Percentiles rank a stretch among this genome's conserved stretches.
Conservation (phyloP, 331 rosid genomes). For the Spiraea crenata region DNA sequence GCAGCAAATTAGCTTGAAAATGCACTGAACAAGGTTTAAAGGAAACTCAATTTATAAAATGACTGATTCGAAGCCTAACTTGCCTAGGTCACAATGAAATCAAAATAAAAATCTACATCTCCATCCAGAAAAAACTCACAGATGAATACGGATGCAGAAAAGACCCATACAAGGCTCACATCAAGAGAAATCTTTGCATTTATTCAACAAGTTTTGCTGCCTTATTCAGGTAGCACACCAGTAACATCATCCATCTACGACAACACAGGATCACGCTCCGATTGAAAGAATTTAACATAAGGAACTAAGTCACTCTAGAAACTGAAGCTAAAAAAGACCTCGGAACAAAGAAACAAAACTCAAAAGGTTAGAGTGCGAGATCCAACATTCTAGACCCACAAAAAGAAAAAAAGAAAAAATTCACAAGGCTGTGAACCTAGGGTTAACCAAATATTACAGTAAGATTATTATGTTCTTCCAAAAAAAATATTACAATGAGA, state of each 20-base stretch:
- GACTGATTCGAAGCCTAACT: neutral
- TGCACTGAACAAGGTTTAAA: too few relatives aligned
- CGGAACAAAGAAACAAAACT: constrained; percentile 19
- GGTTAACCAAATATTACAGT: constrained; percentile 59
- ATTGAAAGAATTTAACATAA: neutral
- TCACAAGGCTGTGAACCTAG: constrained; percentile 44
- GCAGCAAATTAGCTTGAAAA: too few relatives aligned
- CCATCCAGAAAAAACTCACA: neutral
- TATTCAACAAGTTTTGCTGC: constrained; percentile 1
- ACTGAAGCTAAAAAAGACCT: constrained; percentile 9
- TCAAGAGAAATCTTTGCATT: neutral
- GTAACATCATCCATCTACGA: neutral
- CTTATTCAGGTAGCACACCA: neutral
- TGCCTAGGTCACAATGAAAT: neutral
- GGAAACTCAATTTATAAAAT: neutral
- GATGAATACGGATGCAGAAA: neutral
- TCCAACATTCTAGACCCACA: constrained; percentile 30
- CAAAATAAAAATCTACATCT: neutral
- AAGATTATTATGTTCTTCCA: constrained; percentile 16
- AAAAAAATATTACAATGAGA: constrained; percentile 62
- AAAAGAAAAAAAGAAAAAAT: constrained; percentile 23
- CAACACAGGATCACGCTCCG: neutral
- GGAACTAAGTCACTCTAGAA: constrained; percentile 1
- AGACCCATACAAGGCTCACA: neutral
- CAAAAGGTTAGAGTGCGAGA: constrained; percentile 24